Conservation (phyloP, 2,329 filamentous ascomycete species). For the Clonostachys byssicola region DNA sequence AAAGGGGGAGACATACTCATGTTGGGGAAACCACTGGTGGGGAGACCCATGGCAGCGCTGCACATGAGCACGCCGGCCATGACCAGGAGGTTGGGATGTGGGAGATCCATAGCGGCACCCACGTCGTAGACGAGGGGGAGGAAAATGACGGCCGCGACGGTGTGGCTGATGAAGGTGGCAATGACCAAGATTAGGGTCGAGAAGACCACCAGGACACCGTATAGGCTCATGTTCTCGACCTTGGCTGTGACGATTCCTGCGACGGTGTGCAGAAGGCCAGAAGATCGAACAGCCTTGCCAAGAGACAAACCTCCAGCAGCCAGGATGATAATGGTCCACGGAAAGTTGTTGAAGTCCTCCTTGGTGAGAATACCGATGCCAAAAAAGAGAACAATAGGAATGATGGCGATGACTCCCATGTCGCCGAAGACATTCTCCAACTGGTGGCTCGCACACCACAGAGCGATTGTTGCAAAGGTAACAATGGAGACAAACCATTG, state of each 20-base stretch:
- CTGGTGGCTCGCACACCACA: slow-evolving; percentile 93
- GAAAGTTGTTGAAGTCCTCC: slow-evolving; percentile 99
- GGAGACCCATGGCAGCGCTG: slow-evolving; percentile 90
- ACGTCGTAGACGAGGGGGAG: slow-evolving; percentile 86
- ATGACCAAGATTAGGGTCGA: slow-evolving; percentile 81
- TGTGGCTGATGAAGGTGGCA: slow-evolving; percentile 97
- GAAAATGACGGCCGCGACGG: slow-evolving; percentile 92
- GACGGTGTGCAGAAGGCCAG: slow-evolving; percentile 85
- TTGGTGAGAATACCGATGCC: slow-evolving; percentile 94
- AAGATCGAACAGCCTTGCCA: slow-evolving; percentile 91
- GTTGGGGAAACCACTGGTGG: slow-evolving; percentile 95
- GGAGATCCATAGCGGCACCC: slow-evolving; percentile 78
- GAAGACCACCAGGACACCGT: slow-evolving; percentile 84
- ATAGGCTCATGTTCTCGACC: slow-evolving; percentile 77
- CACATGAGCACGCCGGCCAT: slow-evolving; percentile 97
- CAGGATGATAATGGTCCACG: slow-evolving; percentile 99
- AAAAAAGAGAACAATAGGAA: slow-evolving; percentile 94
- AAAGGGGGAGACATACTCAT: slow-evolving; percentile 74
- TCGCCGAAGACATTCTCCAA: slow-evolving; percentile 87
- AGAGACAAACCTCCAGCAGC: slow-evolving; percentile 89
- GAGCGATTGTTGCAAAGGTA: slow-evolving; percentile 76
- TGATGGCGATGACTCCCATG: slow-evolving; percentile 97
- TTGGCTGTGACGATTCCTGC: slow-evolving; percentile 69
- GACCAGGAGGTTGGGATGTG: slow-evolving; percentile 89
- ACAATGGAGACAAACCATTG: slow-evolving; percentile 91